Evolutionary conservation across 768 basidiomycete genomes (phyloP).

Genomic region (Kwoniella europaea): DNA sequence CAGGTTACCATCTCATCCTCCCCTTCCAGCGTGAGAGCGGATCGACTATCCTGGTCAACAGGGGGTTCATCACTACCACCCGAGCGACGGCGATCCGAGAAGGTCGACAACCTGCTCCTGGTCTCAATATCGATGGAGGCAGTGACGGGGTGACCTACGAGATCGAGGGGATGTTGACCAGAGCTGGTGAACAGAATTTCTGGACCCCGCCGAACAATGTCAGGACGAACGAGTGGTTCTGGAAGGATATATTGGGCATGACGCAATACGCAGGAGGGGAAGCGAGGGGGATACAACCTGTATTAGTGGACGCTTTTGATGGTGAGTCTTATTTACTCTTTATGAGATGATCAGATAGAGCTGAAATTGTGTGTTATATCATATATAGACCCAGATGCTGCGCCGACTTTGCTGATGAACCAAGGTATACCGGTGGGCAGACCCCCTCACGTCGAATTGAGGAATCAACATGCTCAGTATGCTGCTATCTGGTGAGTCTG

Average conservation of each 20-base stretch:
- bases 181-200: conserved; percentile 66
- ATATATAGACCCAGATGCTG: conserved; percentile 68
- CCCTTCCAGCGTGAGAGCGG: conserved; percentile 76
- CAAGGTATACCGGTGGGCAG: conserved; percentile 87
- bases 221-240: conserved; percentile 83
- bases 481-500: conserved; percentile 83
- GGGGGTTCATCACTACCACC: conserved; percentile 75
- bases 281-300: conserved; percentile 75
- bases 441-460: conserved; percentile 77
- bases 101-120: conserved; percentile 34
- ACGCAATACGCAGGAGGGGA: conserved; percentile 76
- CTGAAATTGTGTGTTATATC: neutral
- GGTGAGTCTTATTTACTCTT: conserved; percentile 61
- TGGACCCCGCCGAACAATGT: conserved; percentile 92
- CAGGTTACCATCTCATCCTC: conserved; percentile 85
- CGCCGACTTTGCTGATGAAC: conserved; percentile 48
- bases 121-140: conserved; percentile 25
- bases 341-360: too few species aligned
- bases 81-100: conserved; percentile 52
- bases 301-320: conserved; percentile 88
- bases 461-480: conserved; percentile 94
- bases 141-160: conserved; percentile 66
- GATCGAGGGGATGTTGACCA: conserved; percentile 84
- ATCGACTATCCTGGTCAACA: conserved; percentile 85
- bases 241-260: conserved; percentile 84